Evolutionary conservation across 805 yeast genomes (phyloP), one percentile per base, ranked within the genome.

Genomic region (Kuraishia molischiana): DNA sequence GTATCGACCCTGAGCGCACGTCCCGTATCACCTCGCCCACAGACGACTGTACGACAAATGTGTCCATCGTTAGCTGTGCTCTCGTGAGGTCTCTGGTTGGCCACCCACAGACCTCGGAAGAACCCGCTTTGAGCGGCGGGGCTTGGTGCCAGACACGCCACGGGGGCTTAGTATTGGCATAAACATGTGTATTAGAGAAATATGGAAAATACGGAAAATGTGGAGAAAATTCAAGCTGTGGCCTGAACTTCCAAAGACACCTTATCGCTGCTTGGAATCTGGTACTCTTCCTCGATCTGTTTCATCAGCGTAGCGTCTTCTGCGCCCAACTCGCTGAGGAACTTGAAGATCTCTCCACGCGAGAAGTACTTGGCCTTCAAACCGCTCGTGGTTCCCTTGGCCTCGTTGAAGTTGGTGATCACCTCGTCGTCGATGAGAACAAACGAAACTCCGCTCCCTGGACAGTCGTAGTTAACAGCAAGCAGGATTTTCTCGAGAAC

Each of bases 391-490:
- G 51, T 50, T 15, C 54, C 39, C 2, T 56, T 44, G 24, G 53
- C 52, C 21, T 60, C 59, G 10, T 55, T 47, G 17, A 67, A 50
- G 1, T 66, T 52, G 3, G 59, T 53, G 4, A 72, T 72, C 0
- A 73, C 67, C 3, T 59, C 60, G 31, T 58, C 58, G 40, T 69
- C 69, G 13, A 75, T 57, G 8, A 75, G 50, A 1, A 74, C 79
- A 49, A 62, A 72, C 17, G 67, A 53, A 6, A 71, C 61, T 0
- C 74, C 72, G 19, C 77, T 68, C n/a, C 68, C 77, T 0, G 80
- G 80, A 46, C 77, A 70, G 35, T 74, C 80, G 49, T 67, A 75
- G 48, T 74, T 75, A 4, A 73, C 74, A 33, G 64, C 61, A 14
- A 74, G 51, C 18, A 74, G 48, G 14, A 74, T 41, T 38, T 71